Conservation (phyloP, 208 protist genomes). For the Phytomonas serpens region DNA sequence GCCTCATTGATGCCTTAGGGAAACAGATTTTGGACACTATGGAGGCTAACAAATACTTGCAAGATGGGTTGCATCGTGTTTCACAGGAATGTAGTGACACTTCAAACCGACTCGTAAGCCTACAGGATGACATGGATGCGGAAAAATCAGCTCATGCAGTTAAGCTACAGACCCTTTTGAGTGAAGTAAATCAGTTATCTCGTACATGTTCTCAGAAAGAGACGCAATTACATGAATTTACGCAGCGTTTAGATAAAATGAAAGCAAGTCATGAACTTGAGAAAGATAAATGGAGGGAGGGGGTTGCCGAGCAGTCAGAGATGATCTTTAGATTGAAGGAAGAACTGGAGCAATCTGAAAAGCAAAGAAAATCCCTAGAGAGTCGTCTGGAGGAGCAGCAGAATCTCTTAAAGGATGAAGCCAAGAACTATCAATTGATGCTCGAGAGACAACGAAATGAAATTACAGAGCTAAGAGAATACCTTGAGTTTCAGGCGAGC, state of each 20-base stretch:
- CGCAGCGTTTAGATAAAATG: not conserved
- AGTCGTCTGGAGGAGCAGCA: constrained; percentile 16
- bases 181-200: not conserved
- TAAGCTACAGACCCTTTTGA: not conserved
- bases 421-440: not conserved
- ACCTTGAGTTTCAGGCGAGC: constrained; percentile 40
- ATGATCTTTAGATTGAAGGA: not conserved
- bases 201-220: not conserved
- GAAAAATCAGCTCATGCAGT: not conserved
- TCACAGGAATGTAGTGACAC: not conserved
- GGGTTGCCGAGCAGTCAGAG: not conserved
- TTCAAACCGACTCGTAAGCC: not conserved
- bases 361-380: not conserved
- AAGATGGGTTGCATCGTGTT: not conserved
- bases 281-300: not conserved
- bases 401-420: not conserved
- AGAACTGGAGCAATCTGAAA: not conserved
- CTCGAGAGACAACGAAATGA: constrained; percentile 17
- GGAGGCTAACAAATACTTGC: not conserved
- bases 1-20: not conserved
- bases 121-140: not conserved
- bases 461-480: constrained; percentile 28
- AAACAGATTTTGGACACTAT: not conserved
- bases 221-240: not conserved
- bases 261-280: not conserved